Evolutionary conservation across 805 yeast genomes (phyloP), one percentile per base, ranked within the genome.

Genomic region (Kluyveromyces starmeri): DNA sequence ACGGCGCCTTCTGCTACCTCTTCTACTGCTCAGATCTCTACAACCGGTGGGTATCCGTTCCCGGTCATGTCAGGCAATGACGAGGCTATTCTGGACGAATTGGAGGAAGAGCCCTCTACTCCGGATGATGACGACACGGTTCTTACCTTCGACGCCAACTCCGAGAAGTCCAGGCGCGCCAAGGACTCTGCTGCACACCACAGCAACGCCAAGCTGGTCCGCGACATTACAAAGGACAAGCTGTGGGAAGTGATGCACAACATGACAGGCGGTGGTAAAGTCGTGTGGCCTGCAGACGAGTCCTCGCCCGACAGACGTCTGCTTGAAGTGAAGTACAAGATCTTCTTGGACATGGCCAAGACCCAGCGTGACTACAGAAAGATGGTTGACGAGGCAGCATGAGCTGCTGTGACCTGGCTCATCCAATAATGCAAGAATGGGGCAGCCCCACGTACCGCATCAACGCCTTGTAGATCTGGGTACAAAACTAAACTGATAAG

Each of bases 161-260:
- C 38, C 26, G 42, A 62, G 23, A 66, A 67, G 25, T 70, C 68
- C 13, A 80, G 75, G 45, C 70, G 73, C 47, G 70, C 65, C 13
- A 66, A 72, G 53, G 27, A 38, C 34, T 26, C 36, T 31, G 30
- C 34, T 17, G 18, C 42, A 13, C 25, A 34, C 15, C 30, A 49
- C 22, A 36, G 29, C 28, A 48, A 73, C 3, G 83, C 83, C 21
- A 78, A 75, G 43, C 70, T 67, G 36, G 65, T 92, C 39, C 25
- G 33, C 14, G 33, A 30, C n/a, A 8, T 30, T 14, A 20, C 33
- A 16, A 30, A 21, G 18, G 26, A 30, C 19, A 30, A 30, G 25
- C n/a, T 30, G 34, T 89, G 97, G 97, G 73, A 75, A 23, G 76
- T 81, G 24, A 92, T 92, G 98, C 71, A 72, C 45, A 69, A 70